These are phyloP conservation scores for Saccharomyces hybrid DNA, from an alignment of 1,139 yeast species.

Conservation along the genomic window DNA sequence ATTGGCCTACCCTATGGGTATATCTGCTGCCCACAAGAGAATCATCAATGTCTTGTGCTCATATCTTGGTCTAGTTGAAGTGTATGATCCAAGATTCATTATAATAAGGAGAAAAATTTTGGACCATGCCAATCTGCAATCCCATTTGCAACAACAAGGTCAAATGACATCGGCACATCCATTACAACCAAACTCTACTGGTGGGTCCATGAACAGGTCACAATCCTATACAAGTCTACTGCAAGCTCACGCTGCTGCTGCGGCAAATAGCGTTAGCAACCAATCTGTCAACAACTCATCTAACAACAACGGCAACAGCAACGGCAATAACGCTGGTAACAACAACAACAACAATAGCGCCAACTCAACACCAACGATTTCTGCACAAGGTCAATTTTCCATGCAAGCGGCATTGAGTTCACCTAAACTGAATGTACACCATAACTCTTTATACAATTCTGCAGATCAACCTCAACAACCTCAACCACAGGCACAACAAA, in stretches of 20 bases:
- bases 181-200: slow-evolving; percentile 32
- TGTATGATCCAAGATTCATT: slow-evolving; percentile 59
- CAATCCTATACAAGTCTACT: slow-evolving; percentile 31
- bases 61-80: slow-evolving; percentile 58
- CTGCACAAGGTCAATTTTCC: slow-evolving; percentile 7
- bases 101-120: slow-evolving; percentile 39
- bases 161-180: slow-evolving; percentile 26
- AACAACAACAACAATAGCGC: slow-evolving; percentile 5
- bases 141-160: slow-evolving; percentile 35
- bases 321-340: background rate
- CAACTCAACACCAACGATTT: slow-evolving; percentile 9
- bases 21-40: slow-evolving; percentile 58
- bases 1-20: slow-evolving; percentile 56
- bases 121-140: slow-evolving; percentile 40
- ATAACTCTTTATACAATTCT: slow-evolving; percentile 1
- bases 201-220: slow-evolving; percentile 31
- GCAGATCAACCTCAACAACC: slow-evolving; percentile 6
- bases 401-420: slow-evolving; percentile 6
- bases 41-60: slow-evolving; percentile 43
- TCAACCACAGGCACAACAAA: slow-evolving; percentile 14
- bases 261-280: slow-evolving; percentile 2
- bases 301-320: slow-evolving; percentile 10
- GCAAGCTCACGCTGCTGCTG: slow-evolving; percentile 29
- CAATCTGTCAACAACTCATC: slow-evolving; percentile 1
- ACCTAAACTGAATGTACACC: background rate